These are phyloP conservation scores for Hebeloma cylindrosporum DNA, from an alignment of 768 basidiomycete genomes.

Conservation along the genomic window DNA sequence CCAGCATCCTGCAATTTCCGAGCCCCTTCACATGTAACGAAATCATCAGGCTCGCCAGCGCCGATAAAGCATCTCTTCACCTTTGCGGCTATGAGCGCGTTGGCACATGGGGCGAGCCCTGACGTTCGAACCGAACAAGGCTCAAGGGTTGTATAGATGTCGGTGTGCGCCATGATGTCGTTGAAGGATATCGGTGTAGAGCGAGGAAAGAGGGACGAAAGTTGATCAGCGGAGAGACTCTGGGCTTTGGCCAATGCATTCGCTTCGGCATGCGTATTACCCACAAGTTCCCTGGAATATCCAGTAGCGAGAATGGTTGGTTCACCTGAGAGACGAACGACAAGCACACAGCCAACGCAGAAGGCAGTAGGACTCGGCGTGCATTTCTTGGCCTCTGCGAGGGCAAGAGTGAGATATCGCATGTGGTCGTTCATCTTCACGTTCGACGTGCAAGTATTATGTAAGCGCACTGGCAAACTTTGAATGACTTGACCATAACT, in stretches of 20 bases:
- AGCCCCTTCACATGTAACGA: conserved; percentile 91
- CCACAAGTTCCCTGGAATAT: conserved; percentile 86
- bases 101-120: conserved; percentile 82
- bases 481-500: conserved; percentile 13
- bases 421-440: conserved; percentile 22
- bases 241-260: conserved; percentile 81
- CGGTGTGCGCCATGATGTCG: conserved; percentile 56
- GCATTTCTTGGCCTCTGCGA: conserved; percentile 72
- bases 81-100: conserved; percentile 71
- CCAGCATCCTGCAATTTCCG: conserved; percentile 67
- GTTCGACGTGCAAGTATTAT: conserved; percentile 12
- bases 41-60: conserved; percentile 89
- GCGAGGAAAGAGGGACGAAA: conserved; percentile 45
- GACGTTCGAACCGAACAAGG: conserved; percentile 91
- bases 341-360: conserved; percentile 87
- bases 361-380: conserved; percentile 74
- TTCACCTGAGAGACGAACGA: conserved; percentile 43
- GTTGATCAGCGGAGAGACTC: conserved; percentile 40
- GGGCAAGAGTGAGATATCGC: conserved; percentile 59
- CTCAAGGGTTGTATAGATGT: conserved; percentile 95
- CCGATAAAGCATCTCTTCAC: conserved; percentile 84
- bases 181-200: conserved; percentile 36
- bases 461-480: conserved; percentile 23
- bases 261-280: conserved; percentile 97
- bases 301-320: conserved; percentile 72